A percentile compares a stretch with the other conserved stretches of the same genome.
These are phyloP conservation scores for Barnettozyma californica DNA, from an alignment of 805 yeast genomes.

Conservation along the genomic window DNA sequence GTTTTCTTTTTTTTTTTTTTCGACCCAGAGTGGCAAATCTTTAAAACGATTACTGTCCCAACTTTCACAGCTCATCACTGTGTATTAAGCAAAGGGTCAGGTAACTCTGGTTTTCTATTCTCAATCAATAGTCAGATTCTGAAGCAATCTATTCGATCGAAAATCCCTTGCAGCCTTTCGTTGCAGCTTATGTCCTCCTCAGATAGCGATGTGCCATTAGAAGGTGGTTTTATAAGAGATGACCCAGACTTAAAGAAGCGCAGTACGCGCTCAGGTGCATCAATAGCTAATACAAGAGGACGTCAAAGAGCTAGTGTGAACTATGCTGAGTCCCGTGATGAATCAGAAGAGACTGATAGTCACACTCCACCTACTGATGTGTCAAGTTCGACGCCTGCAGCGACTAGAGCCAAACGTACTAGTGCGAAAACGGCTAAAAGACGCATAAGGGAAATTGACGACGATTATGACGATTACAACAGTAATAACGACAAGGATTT, in stretches of 20 bases:
- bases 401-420: slow-evolving; percentile 17
- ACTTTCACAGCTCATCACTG: too few relatives aligned
- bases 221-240: slow-evolving; percentile 25
- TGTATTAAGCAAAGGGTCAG: background rate
- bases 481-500: slow-evolving; percentile 25
- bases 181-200: slow-evolving; percentile 1
- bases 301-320: background rate
- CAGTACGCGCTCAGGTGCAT: background rate
- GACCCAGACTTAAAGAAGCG: slow-evolving; percentile 22
- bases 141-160: background rate
- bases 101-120: background rate
- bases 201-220: slow-evolving; percentile 21
- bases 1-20: too few relatives aligned
- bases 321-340: slow-evolving; percentile 8
- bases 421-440: slow-evolving; percentile 25
- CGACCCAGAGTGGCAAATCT: too few relatives aligned
- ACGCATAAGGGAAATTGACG: slow-evolving; percentile 22
- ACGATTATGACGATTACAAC: slow-evolving; percentile 31
- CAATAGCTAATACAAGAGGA: background rate
- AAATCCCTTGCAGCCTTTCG: background rate
- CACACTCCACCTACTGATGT: slow-evolving; percentile 9
- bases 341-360: slow-evolving; percentile 8
- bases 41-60: too few relatives aligned
- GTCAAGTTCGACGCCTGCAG: background rate
- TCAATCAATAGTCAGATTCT: background rate